Conservation (phyloP, 805 yeast genomes). For the Spathaspora sp. region DNA sequence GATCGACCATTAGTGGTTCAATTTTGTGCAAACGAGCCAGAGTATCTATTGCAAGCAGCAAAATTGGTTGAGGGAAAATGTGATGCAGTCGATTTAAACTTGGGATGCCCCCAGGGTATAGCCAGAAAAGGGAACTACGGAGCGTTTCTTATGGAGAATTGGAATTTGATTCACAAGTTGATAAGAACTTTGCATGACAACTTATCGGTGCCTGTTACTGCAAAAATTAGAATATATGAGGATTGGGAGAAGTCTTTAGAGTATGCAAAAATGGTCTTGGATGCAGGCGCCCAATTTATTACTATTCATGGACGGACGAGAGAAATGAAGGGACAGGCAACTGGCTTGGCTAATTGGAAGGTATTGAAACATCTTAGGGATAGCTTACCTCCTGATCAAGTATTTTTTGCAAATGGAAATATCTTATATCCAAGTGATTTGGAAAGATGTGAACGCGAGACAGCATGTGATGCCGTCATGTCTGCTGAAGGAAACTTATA, state of each 20-base stretch:
- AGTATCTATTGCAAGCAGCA: slow-evolving; percentile 78
- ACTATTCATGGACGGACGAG: slow-evolving; percentile 95
- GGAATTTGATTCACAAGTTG: slow-evolving; percentile 74
- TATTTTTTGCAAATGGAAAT: slow-evolving; percentile 92
- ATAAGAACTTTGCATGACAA: slow-evolving; percentile 72
- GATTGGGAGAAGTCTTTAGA: slow-evolving; percentile 77
- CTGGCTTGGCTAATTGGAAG: slow-evolving; percentile 95
- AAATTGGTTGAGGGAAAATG: slow-evolving; percentile 73
- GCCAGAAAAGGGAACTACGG: slow-evolving; percentile 96
- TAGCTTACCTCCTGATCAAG: slow-evolving; percentile 73
- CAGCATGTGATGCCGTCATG: slow-evolving; percentile 89
- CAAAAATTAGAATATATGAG: slow-evolving; percentile 87
- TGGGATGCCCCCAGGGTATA: slow-evolving; percentile 98
- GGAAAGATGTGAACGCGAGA: slow-evolving; percentile 57
- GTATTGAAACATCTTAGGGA: slow-evolving; percentile 71
- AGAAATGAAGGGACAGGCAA: slow-evolving; percentile 95
- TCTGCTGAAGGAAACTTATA: slow-evolving; percentile 93
- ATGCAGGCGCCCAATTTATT: slow-evolving; percentile 93
- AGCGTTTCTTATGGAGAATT: slow-evolving; percentile 93
- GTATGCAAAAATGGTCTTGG: slow-evolving; percentile 84
- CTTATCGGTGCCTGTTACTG: slow-evolving; percentile 85
- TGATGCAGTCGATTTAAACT: slow-evolving; percentile 92
- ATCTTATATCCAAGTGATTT: slow-evolving; percentile 87
- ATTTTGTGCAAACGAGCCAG: slow-evolving; percentile 96
- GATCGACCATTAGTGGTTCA: slow-evolving; percentile 93